Percentiles rank a stretch among this genome's conserved stretches.
These are phyloP conservation scores for Rhodamnia rubescens DNA, from an alignment of 345 rosid species.

Conservation along the genomic window DNA sequence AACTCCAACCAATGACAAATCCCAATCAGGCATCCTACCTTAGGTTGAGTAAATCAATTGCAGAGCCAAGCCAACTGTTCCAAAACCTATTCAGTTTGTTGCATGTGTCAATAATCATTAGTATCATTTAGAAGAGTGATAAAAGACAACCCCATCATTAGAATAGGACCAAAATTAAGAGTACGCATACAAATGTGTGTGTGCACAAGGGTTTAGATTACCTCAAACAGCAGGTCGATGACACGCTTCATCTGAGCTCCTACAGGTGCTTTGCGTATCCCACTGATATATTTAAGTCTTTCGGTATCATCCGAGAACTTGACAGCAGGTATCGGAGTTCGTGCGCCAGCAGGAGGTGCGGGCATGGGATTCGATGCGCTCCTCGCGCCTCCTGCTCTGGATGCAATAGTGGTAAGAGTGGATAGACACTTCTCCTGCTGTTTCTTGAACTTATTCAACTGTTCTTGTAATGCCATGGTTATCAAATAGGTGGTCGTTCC, in stretches of 20 bases:
- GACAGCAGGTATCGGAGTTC: slow-evolving; percentile 33
- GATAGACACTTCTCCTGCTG: slow-evolving; percentile 73
- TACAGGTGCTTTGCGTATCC: slow-evolving; percentile 57
- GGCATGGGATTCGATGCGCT: slow-evolving; percentile 6
- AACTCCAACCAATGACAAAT: no score
- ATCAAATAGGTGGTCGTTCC: no score
- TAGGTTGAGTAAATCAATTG: no score
- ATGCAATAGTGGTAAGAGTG: slow-evolving; percentile 44
- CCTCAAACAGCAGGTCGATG: slow-evolving; percentile 52
- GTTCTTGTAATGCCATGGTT: slow-evolving; percentile 56
- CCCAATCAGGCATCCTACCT: background rate
- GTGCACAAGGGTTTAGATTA: background rate
- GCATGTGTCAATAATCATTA: no score
- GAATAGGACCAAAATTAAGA: no score
- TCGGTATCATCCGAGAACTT: slow-evolving; percentile 74
- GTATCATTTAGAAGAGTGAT: background rate
- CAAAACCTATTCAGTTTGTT: no score
- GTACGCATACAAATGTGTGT: background rate
- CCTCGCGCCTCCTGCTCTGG: slow-evolving; percentile 31
- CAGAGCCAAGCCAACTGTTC: no score
- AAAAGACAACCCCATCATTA: background rate
- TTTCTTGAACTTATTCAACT: slow-evolving; percentile 52
- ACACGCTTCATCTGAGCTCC: slow-evolving; percentile 95
- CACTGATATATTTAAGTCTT: slow-evolving; percentile 51
- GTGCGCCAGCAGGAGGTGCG: slow-evolving; percentile 22